Base-by-base conservation (phyloP, 1,284 basidiomycete genomes). In the Boletellus deceptivus region DNA sequence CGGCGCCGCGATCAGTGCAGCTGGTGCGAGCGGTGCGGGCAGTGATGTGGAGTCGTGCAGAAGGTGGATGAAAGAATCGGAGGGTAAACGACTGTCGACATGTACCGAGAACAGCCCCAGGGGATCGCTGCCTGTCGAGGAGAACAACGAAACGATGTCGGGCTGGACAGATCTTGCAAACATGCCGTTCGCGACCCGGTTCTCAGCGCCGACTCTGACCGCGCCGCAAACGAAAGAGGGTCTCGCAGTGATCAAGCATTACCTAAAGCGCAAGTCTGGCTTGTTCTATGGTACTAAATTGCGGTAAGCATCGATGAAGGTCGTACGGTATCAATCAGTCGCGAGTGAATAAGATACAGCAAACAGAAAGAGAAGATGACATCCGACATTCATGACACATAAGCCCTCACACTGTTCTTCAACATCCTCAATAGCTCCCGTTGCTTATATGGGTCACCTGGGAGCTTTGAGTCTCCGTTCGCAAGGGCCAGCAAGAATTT, bases 141-240 rank as follows among this genome's bases (percentile, higher is more conserved):
- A 91, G 62, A 93, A 89, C 14, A 94, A 67, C 10, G 86, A 89
- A 27, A 93, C 70, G 14, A 84, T 65, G 18, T 79, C 72, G 1
- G 89, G 83, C 64, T 92, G 85, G 6, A 83, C 67, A 34, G 76
- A 71, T 52, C 73, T 62, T 3, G 75, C 66, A 61, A 89, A 82
- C 78, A 86, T 81, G 40, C 11, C 14, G 39, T 46, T 59, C 49
- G 51, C 29, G 18, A n/a, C 43, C 42, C 29, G 61, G 55, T 64
- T 48, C 60, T 43, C 52, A 35, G 6, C 34, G 29, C 48, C 35
- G 35, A 25, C 9, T 53, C 44, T 51, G 50, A 60, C 54, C 53
- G 44, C 51, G 48, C 49, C 45, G 48, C 48, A 64, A 59, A 61
- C 49, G 51, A 50, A 37, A 24, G n/a, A n/a, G n/a, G 17, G 43